These are phyloP conservation scores for Pterocarpus santalinus DNA, from an alignment of 306 rosid species.

Conservation along the genomic window DNA sequence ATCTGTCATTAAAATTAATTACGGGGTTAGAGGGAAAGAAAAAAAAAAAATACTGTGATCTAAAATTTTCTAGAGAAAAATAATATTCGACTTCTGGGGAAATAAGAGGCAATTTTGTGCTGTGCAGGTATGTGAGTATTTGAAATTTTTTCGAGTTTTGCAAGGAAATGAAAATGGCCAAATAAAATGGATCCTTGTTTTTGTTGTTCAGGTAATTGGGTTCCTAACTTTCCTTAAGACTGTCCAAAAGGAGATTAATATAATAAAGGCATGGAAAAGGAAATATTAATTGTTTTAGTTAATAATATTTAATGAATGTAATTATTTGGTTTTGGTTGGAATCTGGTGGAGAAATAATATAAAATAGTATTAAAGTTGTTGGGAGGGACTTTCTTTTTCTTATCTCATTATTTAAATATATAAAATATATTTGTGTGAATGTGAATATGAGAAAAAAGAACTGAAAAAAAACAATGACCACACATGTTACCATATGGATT, in stretches of 20 bases:
- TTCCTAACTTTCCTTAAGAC: constrained; percentile 71
- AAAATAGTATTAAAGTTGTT: constrained; percentile 68
- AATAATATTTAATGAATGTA: constrained; percentile 51
- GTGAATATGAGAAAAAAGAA: constrained; percentile 57
- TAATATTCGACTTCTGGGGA: constrained; percentile 37
- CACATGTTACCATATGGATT: constrained; percentile 47
- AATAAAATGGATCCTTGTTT: constrained; percentile 66
- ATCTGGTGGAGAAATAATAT: constrained; percentile 66
- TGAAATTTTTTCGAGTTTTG: constrained; percentile 41
- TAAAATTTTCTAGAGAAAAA: background rate
- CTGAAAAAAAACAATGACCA: constrained; percentile 57
- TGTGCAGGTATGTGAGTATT: constrained; percentile 37
- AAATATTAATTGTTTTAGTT: constrained; percentile 52
- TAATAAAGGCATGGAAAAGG: constrained; percentile 50
- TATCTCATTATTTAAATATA: constrained; percentile 31
- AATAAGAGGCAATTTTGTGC: constrained; percentile 42
- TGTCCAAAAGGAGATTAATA: constrained; percentile 75
- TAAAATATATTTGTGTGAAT: constrained; percentile 33
- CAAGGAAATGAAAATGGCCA: constrained; percentile 61
- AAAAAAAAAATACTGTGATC: background rate
- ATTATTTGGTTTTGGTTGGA: constrained; percentile 76
- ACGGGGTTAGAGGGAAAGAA: constrained; percentile 45
- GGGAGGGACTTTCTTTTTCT: constrained; percentile 63
- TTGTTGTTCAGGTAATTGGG: constrained; percentile 73
- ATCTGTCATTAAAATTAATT: constrained; percentile 24